Conservation (phyloP, 257 asterid species). For the Hygrophila difformis region DNA sequence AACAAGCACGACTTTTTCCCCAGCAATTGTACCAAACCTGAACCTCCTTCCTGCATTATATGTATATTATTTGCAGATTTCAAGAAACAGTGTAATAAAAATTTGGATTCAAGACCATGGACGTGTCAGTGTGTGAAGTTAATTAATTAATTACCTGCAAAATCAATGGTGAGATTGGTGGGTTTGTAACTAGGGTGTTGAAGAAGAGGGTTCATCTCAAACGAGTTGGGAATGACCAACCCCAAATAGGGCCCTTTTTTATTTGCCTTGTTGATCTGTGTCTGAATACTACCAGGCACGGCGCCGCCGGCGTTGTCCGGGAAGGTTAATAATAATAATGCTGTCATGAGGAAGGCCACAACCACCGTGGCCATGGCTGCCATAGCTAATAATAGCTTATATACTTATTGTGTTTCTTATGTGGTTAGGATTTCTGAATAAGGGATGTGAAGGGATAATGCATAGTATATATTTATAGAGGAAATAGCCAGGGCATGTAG, state of each 20-base stretch:
- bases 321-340: no score
- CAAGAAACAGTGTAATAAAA: background rate
- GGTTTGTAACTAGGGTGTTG: slow-evolving; percentile 34
- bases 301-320: slow-evolving; percentile 14
- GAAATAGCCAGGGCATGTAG: no score
- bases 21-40: slow-evolving; percentile 33
- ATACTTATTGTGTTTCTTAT: no score
- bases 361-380: no score
- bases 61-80: background rate
- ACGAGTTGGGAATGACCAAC: slow-evolving; percentile 41
- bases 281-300: slow-evolving; percentile 16
- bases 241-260: slow-evolving; percentile 43
- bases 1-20: slow-evolving; percentile 30
- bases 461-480: no score
- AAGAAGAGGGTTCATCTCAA: slow-evolving; percentile 51
- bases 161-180: slow-evolving; percentile 26
- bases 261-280: slow-evolving; percentile 28
- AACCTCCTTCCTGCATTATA: slow-evolving; percentile 32
- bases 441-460: no score
- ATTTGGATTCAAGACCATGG: no score
- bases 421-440: no score
- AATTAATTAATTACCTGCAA: no score
- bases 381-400: no score
- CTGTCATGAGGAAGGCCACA: no score
- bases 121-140: no score